phyloP scores from a whole-genome alignment of 2,329 filamentous ascomycete genomes.

The Apiospora rasikravindrae region DNA sequence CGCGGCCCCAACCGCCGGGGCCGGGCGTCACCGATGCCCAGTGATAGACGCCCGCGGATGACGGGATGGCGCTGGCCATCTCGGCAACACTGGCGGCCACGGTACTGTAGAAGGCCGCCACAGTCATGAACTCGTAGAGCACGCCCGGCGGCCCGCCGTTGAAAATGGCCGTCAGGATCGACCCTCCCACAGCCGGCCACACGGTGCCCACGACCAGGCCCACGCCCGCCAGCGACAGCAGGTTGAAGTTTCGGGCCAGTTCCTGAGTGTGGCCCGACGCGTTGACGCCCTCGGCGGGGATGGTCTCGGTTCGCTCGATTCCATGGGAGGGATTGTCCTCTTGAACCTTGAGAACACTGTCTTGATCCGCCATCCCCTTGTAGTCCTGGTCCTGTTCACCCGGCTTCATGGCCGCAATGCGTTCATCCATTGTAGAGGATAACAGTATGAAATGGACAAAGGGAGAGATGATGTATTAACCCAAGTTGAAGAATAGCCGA shows the following conservation, averaged over 20 bases:
- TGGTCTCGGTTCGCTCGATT: neutral
- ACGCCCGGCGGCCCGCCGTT: conserved; percentile 68
- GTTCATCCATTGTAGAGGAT: neutral
- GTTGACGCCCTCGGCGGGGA: conserved; percentile 15
- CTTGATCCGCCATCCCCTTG: neutral
- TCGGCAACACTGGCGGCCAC: conserved; percentile 65
- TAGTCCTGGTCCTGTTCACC: neutral
- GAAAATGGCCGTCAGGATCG: conserved; percentile 55
- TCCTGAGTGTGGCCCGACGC: conserved; percentile 24
- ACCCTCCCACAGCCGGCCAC: conserved; percentile 43
- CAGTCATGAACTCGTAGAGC: conserved; percentile 62
- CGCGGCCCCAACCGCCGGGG: conserved; percentile 52
- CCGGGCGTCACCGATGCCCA: conserved; percentile 66
- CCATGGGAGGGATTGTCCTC: neutral
- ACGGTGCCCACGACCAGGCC: conserved; percentile 24
- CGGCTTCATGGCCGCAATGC: neutral
- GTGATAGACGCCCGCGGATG: conserved; percentile 64
- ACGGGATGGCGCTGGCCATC: conserved; percentile 66
- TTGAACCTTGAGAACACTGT: neutral
- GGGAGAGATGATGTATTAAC: neutral
- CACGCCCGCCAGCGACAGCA: conserved; percentile 22
- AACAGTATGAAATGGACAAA: neutral
- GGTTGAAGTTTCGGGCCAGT: conserved; percentile 22
- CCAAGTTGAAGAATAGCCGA: neutral
- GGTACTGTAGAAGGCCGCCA: conserved; percentile 60